Evolutionary conservation across 192 early-diverging fungal genomes (phyloP), one percentile per base, ranked within the genome.

Genomic region (Diversispora epigaea): DNA sequence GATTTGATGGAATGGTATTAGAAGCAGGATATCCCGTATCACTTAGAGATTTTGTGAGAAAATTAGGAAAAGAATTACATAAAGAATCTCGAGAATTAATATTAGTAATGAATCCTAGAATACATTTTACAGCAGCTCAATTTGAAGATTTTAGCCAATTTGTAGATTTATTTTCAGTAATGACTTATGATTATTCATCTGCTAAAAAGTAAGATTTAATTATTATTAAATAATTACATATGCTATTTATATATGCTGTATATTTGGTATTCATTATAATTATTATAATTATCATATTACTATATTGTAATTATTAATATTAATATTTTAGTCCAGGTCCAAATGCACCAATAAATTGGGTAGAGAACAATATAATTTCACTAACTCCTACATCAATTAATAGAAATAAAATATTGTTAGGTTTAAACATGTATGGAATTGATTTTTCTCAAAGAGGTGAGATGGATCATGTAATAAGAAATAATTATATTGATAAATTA

Each of bases 181-280:
- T 83, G 81, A 76, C 70, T 40, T 80, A 83, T 78, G 81, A 83
- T 68, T 83, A 73, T 72, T 80, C 79, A 0, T 71, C 68, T 46
- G 39, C 60, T 32, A 49, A 67, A 41, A 43, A 52, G 71, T 78
- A 71, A 61, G 60, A 47, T 14, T 49, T 25, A 17, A 49, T 63
- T 43, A 15, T 52, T 8, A 52, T 52, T 52, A 10, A 12, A 10
- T 49, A 49, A 49, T 52, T 52, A 52, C 4, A n/a, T n/a, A n/a
- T n/a, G n/a, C n/a, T n/a, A n/a, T n/a, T n/a, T n/a, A n/a, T n/a
- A n/a, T n/a, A n/a, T n/a, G n/a, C n/a, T n/a, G n/a, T n/a, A n/a
- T n/a, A n/a, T n/a, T n/a, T n/a, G n/a, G n/a, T n/a, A n/a, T n/a
- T n/a, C 50, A 52, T 52, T 61, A n/a, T 11, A 8, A 22, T 19